Evolutionary conservation across 2,329 filamentous ascomycete genomes (phyloP).

Genomic region (Diatrype stigma): DNA sequence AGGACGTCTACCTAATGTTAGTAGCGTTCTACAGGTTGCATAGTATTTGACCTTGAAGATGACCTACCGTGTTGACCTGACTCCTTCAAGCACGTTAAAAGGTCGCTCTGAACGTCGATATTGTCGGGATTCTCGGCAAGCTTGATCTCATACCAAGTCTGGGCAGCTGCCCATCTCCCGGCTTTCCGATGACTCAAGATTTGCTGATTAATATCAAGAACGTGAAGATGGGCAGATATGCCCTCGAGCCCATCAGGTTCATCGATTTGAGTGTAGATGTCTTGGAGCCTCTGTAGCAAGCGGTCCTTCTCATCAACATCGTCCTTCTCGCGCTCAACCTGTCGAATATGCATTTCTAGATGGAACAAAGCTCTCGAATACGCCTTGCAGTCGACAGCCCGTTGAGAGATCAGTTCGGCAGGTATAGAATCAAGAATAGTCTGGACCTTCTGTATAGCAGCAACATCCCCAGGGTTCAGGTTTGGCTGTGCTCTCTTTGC

Average conservation of each 20-base stretch:
- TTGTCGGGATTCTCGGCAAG: slow-evolving; percentile 76
- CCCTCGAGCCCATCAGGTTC: slow-evolving; percentile 96
- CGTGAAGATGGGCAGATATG: slow-evolving; percentile 80
- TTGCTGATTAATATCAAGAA: slow-evolving; percentile 89
- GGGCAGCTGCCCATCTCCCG: slow-evolving; percentile 87
- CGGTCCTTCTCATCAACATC: slow-evolving; percentile 54
- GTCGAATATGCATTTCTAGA: slow-evolving; percentile 81
- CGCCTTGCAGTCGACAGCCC: slow-evolving; percentile 90
- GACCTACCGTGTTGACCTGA: slow-evolving; percentile 85
- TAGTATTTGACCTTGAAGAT: too few relatives aligned
- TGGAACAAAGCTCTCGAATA: slow-evolving; percentile 91
- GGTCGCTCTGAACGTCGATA: slow-evolving; percentile 71
- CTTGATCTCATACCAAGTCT: slow-evolving; percentile 96
- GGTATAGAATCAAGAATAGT: slow-evolving; percentile 61
- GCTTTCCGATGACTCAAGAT: slow-evolving; percentile 89
- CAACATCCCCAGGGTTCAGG: slow-evolving; percentile 39
- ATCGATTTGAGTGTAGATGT: slow-evolving; percentile 96
- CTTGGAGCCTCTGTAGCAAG: slow-evolving; percentile 74
- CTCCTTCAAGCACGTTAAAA: slow-evolving; percentile 85
- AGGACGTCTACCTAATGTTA: slow-evolving; percentile 61
- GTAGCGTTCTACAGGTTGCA: slow-evolving; percentile 1
- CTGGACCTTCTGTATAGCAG: slow-evolving; percentile 46
- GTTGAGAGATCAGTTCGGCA: slow-evolving; percentile 67
- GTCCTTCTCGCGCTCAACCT: slow-evolving; percentile 40
- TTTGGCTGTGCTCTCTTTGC: slow-evolving; percentile 53